Conservation (phyloP, 2,329 filamentous ascomycete species). For the Pyrenophora seminiperda region DNA sequence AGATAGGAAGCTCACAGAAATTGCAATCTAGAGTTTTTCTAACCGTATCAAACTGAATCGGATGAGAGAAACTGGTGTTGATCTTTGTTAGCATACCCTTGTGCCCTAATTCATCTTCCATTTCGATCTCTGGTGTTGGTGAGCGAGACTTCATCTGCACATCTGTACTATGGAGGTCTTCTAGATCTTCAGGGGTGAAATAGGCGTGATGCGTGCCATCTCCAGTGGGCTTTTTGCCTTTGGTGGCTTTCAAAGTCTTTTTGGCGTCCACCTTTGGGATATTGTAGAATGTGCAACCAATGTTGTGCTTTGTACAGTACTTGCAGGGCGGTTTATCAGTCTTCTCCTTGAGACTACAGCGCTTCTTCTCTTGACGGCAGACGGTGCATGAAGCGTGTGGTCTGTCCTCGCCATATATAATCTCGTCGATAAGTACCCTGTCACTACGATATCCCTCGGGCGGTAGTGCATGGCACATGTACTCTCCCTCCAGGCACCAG, state of each 20-base stretch:
- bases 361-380: constrained; percentile 36
- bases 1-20: constrained; percentile 51
- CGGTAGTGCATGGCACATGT: constrained; percentile 22
- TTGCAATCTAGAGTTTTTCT: constrained; percentile 38
- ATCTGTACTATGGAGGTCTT: constrained; percentile 15
- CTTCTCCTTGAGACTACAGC: constrained; percentile 41
- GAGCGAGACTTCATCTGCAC: constrained; percentile 14
- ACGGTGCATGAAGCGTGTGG: constrained; percentile 31
- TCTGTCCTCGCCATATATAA: constrained; percentile 26
- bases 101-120: constrained; percentile 36
- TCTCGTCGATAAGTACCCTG: constrained; percentile 27
- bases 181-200: constrained; percentile 25
- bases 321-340: constrained; percentile 41
- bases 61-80: constrained; percentile 50
- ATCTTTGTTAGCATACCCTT: constrained; percentile 38
- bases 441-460: constrained; percentile 23
- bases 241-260: constrained; percentile 14
- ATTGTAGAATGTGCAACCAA: constrained; percentile 41
- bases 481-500: constrained; percentile 21
- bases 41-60: constrained; percentile 42
- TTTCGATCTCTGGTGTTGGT: constrained; percentile 29
- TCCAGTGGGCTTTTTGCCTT: not conserved
- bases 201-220: constrained; percentile 6
- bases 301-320: constrained; percentile 31
- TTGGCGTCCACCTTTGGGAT: constrained; percentile 13